Evolutionary conservation across 352 stramenopile species (phyloP), one percentile per base, ranked within the genome.

Genomic region (Pythium folliculosum): DNA sequence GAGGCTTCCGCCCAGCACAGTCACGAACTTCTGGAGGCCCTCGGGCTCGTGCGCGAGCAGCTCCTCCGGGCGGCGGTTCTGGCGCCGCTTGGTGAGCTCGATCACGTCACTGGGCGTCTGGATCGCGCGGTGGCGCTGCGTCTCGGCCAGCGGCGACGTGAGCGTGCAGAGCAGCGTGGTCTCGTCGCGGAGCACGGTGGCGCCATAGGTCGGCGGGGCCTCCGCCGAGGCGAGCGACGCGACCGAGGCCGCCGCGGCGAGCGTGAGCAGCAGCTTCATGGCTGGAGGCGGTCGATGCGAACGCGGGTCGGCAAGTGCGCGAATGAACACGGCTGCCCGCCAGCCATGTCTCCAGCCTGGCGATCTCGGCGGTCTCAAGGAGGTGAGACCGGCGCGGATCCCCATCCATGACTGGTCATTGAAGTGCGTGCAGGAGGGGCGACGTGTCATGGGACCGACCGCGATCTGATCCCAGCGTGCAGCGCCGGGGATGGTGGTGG

Each of bases 81-180:
- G 67, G 40, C 67, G 67, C 9, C 27, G 27, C 21, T 52, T 58
- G 53, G 54, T 57, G 40, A 66, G 35, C 25, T 73, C 67, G 19
- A 73, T 13, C 8, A 62, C 47, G 32, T 73, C 67, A 48, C 6
- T 66, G 17, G 60, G 45, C 16, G 52, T n/a, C 10, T 62, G n/a
- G 49, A 69, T 69, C 5, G 54, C 60, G 12, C 67, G 67, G 44
- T 73, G 60, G 23, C 38, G 58, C 47, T 72, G 65, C 9, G 65
- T 64, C 30, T 59, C 27, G 0, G 27, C 43, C 5, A 43, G 30
- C 13, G 65, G 49, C 30, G 40, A 23, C 57, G 67, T 57, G 43
- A 72, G 23, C 22, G 53, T 66, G 59, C 65, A 72, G 17, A 63
- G 40, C 63, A 17, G n/a, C 25, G 50, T 62, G 4, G 55, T 40